Conservation (phyloP, 2,329 filamentous ascomycete genomes). For the Fusarium buxicola region DNA sequence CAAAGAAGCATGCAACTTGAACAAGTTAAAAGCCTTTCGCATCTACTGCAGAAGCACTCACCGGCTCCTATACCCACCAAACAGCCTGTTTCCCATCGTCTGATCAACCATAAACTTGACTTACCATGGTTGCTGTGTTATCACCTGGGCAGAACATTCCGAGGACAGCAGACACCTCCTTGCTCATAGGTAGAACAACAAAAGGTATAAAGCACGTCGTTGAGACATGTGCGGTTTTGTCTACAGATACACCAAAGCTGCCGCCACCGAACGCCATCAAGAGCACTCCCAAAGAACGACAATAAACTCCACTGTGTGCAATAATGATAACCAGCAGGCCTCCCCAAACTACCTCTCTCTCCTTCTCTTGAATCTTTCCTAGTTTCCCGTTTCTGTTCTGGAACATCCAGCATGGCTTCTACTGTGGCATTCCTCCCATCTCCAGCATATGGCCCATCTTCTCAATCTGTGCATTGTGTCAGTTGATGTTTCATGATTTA, state of each 20-base stretch:
- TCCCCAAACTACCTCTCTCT: background rate
- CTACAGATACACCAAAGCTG: constrained; percentile 38
- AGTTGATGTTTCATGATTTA: constrained; percentile 15
- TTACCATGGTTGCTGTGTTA: too few relatives aligned
- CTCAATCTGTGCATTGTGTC: constrained; percentile 70
- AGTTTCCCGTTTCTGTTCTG: background rate
- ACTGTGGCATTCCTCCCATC: constrained; percentile 54
- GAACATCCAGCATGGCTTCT: background rate
- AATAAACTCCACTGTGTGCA: constrained; percentile 40
- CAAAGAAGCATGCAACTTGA: too few relatives aligned
- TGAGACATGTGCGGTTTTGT: constrained; percentile 32
- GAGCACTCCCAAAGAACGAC: constrained; percentile 31
- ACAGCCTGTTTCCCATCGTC: too few relatives aligned
- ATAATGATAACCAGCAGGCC: constrained; percentile 18
- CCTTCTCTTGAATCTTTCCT: background rate
- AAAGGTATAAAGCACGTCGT: constrained; percentile 15
- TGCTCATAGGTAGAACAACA: background rate
- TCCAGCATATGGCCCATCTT: constrained; percentile 88
- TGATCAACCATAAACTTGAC: too few relatives aligned
- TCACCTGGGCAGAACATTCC: background rate
- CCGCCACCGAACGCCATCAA: constrained; percentile 41
- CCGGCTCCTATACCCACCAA: too few relatives aligned
- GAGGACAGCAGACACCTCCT: background rate
- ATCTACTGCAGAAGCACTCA: too few relatives aligned
- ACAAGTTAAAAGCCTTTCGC: too few relatives aligned